These are phyloP conservation scores for Cubamyces sp. DNA, from an alignment of 768 basidiomycete species.

Conservation along the genomic window DNA sequence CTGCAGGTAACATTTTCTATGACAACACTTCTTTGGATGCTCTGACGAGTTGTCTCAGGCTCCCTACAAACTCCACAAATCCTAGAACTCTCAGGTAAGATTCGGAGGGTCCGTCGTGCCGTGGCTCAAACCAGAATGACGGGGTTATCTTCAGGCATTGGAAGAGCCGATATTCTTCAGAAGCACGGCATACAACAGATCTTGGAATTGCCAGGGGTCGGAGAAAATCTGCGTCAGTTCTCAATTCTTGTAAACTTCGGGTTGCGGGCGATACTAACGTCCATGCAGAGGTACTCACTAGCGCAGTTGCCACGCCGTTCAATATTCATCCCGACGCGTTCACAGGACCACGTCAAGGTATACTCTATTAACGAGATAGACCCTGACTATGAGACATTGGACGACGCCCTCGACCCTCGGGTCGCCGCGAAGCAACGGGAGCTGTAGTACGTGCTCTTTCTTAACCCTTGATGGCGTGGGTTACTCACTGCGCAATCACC, in stretches of 20 bases:
- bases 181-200: constrained; percentile 1
- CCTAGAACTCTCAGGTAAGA: constrained; percentile 9
- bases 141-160: not conserved
- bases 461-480: not conserved
- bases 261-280: not conserved
- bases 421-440: not conserved
- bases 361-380: constrained; percentile 10
- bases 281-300: not conserved
- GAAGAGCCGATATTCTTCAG: not conserved
- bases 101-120: not conserved
- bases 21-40: not conserved
- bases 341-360: constrained; percentile 9
- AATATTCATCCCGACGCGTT: not conserved
- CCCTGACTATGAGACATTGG: constrained; percentile 1
- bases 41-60: not conserved
- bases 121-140: not conserved
- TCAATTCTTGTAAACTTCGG: not conserved
- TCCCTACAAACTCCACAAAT: constrained; percentile 11
- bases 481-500: not conserved
- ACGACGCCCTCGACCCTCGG: constrained; percentile 7
- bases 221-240: constrained; percentile 15
- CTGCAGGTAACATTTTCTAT: not conserved
- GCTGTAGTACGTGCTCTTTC: constrained; percentile 1
- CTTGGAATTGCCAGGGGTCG: constrained; percentile 6
- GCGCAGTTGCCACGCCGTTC: not conserved